Evolutionary conservation across 371 early-diverging fungal genomes (phyloP).

Genomic region (Syncephalastrum monosporum): DNA sequence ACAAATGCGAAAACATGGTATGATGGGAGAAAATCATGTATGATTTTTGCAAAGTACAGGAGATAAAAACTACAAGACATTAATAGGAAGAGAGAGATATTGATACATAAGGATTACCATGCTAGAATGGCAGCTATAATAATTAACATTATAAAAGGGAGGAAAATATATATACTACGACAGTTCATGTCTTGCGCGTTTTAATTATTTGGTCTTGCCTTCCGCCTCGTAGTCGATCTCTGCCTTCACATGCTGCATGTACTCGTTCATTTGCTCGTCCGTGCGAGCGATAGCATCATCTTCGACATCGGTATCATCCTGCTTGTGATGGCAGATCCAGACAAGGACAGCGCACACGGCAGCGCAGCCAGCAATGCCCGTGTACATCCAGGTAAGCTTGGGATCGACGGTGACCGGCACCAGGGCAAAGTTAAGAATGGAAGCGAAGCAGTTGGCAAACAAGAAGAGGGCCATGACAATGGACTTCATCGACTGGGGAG

Average conservation of each 20-base stretch:
- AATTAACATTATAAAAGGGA: no score
- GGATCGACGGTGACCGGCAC: conserved; percentile 68
- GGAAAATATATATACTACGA: neutral
- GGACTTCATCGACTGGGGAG: conserved; percentile 77
- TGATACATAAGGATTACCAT: no score
- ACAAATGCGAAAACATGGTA: no score
- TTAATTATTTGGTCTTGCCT: neutral
- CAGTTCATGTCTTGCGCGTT: neutral
- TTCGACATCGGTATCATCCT: conserved; percentile 20
- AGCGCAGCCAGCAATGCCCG: conserved; percentile 37
- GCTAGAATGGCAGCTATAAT: no score
- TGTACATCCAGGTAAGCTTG: conserved; percentile 67
- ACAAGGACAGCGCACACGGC: conserved; percentile 12
- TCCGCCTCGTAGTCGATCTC: conserved; percentile 1
- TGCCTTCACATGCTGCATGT: conserved; percentile 2
- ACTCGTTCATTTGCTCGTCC: conserved; percentile 10
- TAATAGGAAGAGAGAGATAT: no score
- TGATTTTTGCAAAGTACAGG: no score
- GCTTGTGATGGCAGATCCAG: conserved; percentile 19
- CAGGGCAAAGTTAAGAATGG: conserved; percentile 64
- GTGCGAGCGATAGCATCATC: conserved; percentile 27
- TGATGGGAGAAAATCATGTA: no score
- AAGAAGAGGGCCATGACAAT: conserved; percentile 73
- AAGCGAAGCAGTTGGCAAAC: conserved; percentile 68
- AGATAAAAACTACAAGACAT: no score